Base-by-base conservation (phyloP, 2,329 filamentous ascomycete species). In the Lecanicillium sp. region DNA sequence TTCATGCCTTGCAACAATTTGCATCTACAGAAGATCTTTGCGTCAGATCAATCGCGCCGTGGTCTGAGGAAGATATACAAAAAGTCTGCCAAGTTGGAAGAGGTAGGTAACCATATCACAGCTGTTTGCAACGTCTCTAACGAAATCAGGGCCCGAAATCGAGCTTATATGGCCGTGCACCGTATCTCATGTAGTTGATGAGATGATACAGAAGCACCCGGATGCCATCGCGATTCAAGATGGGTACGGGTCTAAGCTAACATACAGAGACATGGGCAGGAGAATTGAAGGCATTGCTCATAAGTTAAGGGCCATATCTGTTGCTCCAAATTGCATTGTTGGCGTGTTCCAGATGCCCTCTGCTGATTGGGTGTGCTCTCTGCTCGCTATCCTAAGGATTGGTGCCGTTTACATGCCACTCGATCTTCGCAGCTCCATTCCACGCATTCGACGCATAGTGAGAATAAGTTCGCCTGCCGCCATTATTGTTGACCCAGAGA, bases 371-470 rank as follows among this genome's bases (percentile, higher is more conserved):
- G 43, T 64, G 4, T 56, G 44, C 35, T 62, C 60, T 0, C 39
- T 69, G 34, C 51, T 70, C 7, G 68, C 61, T 14, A 64, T 69
- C 29, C 43, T 59, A 39, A 49, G 55, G 0, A 31, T 63, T 9
- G 66, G 65, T 0, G 55, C 45, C 3, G 46, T 57, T 2, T 63
- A 62, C 29, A 49, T 66, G 7, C 62, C 63, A 2, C 47, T 73
- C 0, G 71, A 73, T 38, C 33, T 52, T 1, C 43, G 49, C 1
- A 55, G 50, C 9, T 49, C 55, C 1, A 13, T 51, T 1, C 15
- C 49, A 6, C 53, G 66, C 2, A 55, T 66, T 1, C 40, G 48
- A 1, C 36, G 42, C 4, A 54, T 65, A 3, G 52, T 54, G 2
- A 25, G 49, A 3, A 50, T 56, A 33, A 56, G 54, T 31, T 14